Percentiles rank a stretch among this genome's conserved stretches.
Evolutionary conservation across 331 rosid genomes (phyloP).

Genomic region (Prunus yedoensis): DNA sequence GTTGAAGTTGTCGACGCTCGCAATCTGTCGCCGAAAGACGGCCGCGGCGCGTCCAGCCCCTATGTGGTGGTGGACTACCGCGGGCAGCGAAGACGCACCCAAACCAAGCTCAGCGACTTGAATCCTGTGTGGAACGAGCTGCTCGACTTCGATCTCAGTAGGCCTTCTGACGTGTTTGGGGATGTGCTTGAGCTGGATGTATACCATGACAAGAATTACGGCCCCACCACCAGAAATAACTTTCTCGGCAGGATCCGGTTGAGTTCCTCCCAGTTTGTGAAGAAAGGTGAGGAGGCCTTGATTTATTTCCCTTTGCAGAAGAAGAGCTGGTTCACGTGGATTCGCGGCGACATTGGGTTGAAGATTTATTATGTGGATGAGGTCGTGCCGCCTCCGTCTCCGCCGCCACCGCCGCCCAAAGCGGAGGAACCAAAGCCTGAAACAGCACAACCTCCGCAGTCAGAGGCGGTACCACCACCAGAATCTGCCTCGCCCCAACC

Average conservation of each 20-base stretch:
- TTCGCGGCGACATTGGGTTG: conserved; percentile 78
- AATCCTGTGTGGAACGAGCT: conserved; percentile 78
- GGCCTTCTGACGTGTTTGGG: conserved; percentile 52
- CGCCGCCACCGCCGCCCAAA: not conserved
- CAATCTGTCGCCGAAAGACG: conserved; percentile 69
- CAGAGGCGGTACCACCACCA: not conserved
- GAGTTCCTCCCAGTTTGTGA: conserved; percentile 65
- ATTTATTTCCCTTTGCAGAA: conserved; percentile 64
- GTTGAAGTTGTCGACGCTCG: conserved; percentile 87
- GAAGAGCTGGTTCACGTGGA: conserved; percentile 51
- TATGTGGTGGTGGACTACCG: conserved; percentile 63
- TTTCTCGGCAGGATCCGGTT: conserved; percentile 65
- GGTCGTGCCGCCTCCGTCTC: conserved; percentile 19
- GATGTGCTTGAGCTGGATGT: conserved; percentile 72
- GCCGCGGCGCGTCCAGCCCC: conserved; percentile 82
- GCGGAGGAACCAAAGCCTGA: not conserved
- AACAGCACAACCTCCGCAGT: not conserved
- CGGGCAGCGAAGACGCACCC: conserved; percentile 64
- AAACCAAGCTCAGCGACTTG: conserved; percentile 46
- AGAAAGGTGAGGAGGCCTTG: conserved; percentile 86
- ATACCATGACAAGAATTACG: conserved; percentile 55
- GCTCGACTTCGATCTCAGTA: conserved; percentile 59
- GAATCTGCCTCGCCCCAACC: not conserved
- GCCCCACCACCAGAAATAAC: conserved; percentile 58
- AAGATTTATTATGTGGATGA: conserved; percentile 61